Evolutionary conservation across 257 asterid genomes (phyloP), one percentile per base, ranked within the genome.

Genomic region (Linaria vulgaris): DNA sequence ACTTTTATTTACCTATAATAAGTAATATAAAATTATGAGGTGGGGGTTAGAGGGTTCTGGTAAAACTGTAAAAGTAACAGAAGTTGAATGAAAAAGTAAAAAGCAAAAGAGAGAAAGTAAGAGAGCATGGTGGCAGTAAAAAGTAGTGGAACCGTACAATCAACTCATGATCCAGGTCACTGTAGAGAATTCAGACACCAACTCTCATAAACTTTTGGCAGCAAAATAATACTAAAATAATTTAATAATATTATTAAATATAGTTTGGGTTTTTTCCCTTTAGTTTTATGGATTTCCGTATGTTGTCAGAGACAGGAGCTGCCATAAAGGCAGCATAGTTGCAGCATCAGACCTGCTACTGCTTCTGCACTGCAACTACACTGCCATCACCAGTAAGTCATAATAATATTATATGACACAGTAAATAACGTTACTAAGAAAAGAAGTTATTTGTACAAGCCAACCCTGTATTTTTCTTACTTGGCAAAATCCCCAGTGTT

Each of bases 391-490:
- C 76, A 78, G 68, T 24, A 53, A 27, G 70, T 65, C 70, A 65
- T 65, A 53, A 84, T 86, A 77, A 82, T 79, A 77, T 84, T 79
- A 73, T 74, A 56, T 76, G 76, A 68, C 74, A 80, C 94, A 83
- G 88, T 74, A 68, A 62, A 38, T 25, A 56, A n/a, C n/a, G 5
- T 31, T 4, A 34, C 51, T 14, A 30, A 14, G 57, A n/a, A 44
- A n/a, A 46, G 24, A 17, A 0, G 4, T n/a, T n/a, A n/a, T n/a
- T n/a, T n/a, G n/a, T n/a, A n/a, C n/a, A n/a, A n/a, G n/a, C n/a
- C n/a, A n/a, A n/a, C n/a, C n/a, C n/a, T n/a, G n/a, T n/a, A n/a
- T n/a, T n/a, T n/a, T n/a, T n/a, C n/a, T n/a, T n/a, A n/a, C n/a
- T n/a, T n/a, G n/a, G n/a, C n/a, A n/a, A n/a, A n/a, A n/a, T n/a